Percentiles rank a stretch among this genome's conserved stretches.
Evolutionary conservation across 2,329 filamentous ascomycete genomes (phyloP).

Genomic region (Trichophyton equinum): DNA sequence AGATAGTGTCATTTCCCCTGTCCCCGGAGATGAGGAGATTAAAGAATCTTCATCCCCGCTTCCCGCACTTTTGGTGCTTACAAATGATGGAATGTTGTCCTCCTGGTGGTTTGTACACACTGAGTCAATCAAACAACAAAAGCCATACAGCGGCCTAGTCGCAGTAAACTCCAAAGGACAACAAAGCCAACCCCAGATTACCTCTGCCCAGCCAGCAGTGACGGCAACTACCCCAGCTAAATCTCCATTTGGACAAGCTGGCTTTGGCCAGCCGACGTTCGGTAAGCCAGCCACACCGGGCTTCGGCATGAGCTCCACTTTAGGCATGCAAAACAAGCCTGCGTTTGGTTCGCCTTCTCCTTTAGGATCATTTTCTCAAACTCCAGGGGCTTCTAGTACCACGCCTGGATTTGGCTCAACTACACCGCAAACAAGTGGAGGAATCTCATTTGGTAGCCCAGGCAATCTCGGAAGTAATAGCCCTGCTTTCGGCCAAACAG

Average conservation of each 20-base stretch:
- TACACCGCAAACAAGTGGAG: conserved; percentile 12
- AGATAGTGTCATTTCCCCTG: conserved; percentile 65
- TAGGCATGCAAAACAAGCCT: conserved; percentile 8
- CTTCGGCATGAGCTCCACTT: conserved; percentile 14
- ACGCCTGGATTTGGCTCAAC: conserved; percentile 26
- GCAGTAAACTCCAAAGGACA: conserved; percentile 20
- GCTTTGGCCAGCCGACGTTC: conserved; percentile 20
- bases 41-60: conserved; percentile 67
- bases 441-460: conserved; percentile 25
- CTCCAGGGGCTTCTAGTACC: conserved; percentile 13
- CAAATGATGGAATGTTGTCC: conserved; percentile 73
- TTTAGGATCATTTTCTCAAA: neutral
- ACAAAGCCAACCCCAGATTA: conserved; percentile 20
- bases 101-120: conserved; percentile 90
- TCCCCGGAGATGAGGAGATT: conserved; percentile 66
- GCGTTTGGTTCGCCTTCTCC: conserved; percentile 9
- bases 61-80: conserved; percentile 72
- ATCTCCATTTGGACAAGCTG: conserved; percentile 11
- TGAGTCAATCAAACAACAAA: conserved; percentile 64
- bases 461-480: conserved; percentile 22
- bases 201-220: conserved; percentile 14
- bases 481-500: conserved; percentile 24
- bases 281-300: conserved; percentile 17
- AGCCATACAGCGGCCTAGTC: conserved; percentile 59
- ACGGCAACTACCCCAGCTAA: conserved; percentile 11